Percentiles rank a stretch among this genome's conserved stretches.
Evolutionary conservation across 495 filamentous ascomycete genomes (phyloP).

Genomic region (Xylaria cubensis): DNA sequence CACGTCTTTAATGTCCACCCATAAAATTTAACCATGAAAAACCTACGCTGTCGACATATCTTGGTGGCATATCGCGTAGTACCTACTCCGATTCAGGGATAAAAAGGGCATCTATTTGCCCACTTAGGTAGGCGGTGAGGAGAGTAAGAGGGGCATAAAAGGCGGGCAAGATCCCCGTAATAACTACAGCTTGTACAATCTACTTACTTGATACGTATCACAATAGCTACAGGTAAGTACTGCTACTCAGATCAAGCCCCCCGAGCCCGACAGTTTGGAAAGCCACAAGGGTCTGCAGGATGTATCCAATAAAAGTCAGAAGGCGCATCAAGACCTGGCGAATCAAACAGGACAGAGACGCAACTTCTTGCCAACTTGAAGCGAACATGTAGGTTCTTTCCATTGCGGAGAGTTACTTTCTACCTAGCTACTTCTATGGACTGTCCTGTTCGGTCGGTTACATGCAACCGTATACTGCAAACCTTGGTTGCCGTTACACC

Average conservation of each 20-base stretch:
- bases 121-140: conserved; percentile 11
- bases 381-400: background rate
- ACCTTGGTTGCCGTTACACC: background rate
- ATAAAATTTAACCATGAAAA: background rate
- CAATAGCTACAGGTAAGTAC: background rate
- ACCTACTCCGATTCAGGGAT: conserved; percentile 13
- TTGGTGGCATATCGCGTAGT: background rate
- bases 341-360: background rate
- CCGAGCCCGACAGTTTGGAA: conserved; percentile 47
- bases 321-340: background rate
- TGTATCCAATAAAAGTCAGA: background rate
- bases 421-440: background rate
- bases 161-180: background rate
- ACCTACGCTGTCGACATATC: background rate
- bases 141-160: background rate
- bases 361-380: background rate
- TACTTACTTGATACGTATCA: background rate
- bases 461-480: background rate
- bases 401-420: background rate
- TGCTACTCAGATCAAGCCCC: conserved; percentile 22
- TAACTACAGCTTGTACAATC: background rate
- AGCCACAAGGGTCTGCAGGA: conserved; percentile 23
- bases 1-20: background rate
- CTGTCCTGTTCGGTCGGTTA: background rate
- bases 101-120: background rate